These are phyloP conservation scores for Cystobasidium ongulense DNA, from an alignment of 768 basidiomycete genomes.

Conservation along the genomic window DNA sequence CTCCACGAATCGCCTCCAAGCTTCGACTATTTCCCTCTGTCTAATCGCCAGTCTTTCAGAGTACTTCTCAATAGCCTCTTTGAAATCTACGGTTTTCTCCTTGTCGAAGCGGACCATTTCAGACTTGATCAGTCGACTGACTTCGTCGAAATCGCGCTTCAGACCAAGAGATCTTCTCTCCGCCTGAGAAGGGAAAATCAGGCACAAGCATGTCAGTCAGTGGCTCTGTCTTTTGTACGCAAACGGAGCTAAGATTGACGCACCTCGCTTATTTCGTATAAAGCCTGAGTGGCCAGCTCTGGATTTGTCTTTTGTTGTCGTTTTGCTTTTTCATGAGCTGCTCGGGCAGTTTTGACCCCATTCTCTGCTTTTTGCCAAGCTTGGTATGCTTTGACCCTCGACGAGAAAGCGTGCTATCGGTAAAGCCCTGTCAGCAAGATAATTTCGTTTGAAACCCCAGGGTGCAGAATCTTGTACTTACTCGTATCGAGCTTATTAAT, in stretches of 20 bases:
- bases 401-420: conserved; percentile 78
- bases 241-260: no score
- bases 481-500: conserved; percentile 68
- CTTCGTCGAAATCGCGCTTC: conserved; percentile 79
- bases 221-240: no score
- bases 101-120: conserved; percentile 87
- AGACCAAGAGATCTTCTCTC: conserved; percentile 75
- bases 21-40: conserved; percentile 56
- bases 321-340: conserved; percentile 71
- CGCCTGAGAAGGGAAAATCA: no score
- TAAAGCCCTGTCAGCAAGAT: no score
- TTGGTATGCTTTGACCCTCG: conserved; percentile 73
- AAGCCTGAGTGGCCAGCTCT: conserved; percentile 64
- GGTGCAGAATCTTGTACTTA: background rate
- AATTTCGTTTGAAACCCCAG: no score
- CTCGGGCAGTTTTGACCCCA: conserved; percentile 63
- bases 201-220: no score
- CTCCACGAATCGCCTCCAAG: conserved; percentile 25
- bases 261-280: conserved; percentile 71
- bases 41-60: conserved; percentile 75
- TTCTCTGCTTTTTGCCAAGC: conserved; percentile 72
- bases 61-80: conserved; percentile 68
- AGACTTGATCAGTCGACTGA: conserved; percentile 74
- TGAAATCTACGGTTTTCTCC: conserved; percentile 89
- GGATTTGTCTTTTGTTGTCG: conserved; percentile 63